Evolutionary conservation across 139 green algal genomes (phyloP), one percentile per base, ranked within the genome.

Genomic region (Limnomonas spitsbergensis): DNA sequence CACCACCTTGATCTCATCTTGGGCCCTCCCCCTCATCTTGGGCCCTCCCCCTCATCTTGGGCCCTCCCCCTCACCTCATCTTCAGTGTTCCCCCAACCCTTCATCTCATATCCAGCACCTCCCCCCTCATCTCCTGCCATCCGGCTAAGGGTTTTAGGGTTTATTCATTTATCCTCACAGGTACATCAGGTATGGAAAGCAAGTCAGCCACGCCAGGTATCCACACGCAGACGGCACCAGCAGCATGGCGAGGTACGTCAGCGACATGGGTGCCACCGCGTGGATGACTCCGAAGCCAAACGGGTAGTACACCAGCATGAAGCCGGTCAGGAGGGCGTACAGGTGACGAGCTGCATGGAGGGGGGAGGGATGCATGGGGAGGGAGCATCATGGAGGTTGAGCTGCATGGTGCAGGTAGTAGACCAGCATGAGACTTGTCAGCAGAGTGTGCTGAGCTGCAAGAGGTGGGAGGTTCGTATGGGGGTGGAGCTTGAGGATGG

Each of bases 121-220:
- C n/a, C n/a, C n/a, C n/a, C n/a, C n/a, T n/a, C n/a, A n/a, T n/a
- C n/a, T n/a, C n/a, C n/a, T n/a, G n/a, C n/a, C n/a, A n/a, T n/a
- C n/a, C n/a, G n/a, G n/a, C n/a, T n/a, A n/a, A n/a, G n/a, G n/a
- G n/a, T n/a, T n/a, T n/a, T n/a, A n/a, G n/a, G n/a, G n/a, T n/a
- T n/a, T n/a, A n/a, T n/a, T n/a, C n/a, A n/a, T n/a, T n/a, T n/a
- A n/a, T n/a, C n/a, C 68, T 75, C 36, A 75, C 68, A 77, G 70
- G n/a, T 66, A 77, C 36, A 94, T 89, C 24, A 96, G 84, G 81
- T 95, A 96, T 0, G 87, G 83, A 67, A 96, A 95, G 38, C 86
- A 84, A 35, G 89, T 83, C 1, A 89, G 71, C 93, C 93, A 97
- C 0, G 87, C 82, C 1, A 94, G 54, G 0, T 56, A 85, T 27